Evolutionary conservation across 1,284 basidiomycete genomes (phyloP).

Genomic region (Sanghuangporus weigelae): DNA sequence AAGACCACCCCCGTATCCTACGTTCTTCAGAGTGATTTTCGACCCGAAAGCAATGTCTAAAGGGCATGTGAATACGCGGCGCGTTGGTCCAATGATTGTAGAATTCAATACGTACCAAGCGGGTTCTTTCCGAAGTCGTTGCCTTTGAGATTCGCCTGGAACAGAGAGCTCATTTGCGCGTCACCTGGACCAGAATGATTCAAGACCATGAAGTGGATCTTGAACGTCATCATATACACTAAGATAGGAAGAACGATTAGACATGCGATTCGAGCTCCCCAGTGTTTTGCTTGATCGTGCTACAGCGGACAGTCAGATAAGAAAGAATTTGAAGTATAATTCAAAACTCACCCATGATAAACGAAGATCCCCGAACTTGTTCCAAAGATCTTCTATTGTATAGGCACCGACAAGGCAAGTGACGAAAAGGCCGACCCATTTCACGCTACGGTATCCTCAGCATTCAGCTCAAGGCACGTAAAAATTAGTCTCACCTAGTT

Average conservation of each 20-base stretch:
- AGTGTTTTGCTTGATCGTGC: constrained; percentile 86
- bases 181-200: constrained; percentile 95
- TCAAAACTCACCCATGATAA: constrained; percentile 72
- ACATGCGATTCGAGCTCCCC: constrained; percentile 82
- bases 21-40: constrained; percentile 92
- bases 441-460: constrained; percentile 56
- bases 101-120: constrained; percentile 45
- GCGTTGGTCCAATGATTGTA: neutral
- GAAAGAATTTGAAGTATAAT: neutral
- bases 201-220: constrained; percentile 92
- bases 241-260: constrained; percentile 87
- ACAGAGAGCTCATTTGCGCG: constrained; percentile 97
- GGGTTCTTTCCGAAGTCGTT: constrained; percentile 91
- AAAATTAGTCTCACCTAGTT: constrained; percentile 53
- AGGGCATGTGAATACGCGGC: neutral
- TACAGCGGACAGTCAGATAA: constrained; percentile 26
- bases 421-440: constrained; percentile 95
- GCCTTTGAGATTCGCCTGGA: constrained; percentile 94
- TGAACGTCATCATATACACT: constrained; percentile 94
- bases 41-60: constrained; percentile 89
- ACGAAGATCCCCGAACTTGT: constrained; percentile 93
- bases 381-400: constrained; percentile 97
- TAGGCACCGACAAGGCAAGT: constrained; percentile 93
- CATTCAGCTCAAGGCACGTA: neutral
- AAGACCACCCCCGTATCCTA: constrained; percentile 95